Evolutionary conservation across 1,284 basidiomycete genomes (phyloP).

Genomic region (Trichosporon asahii): DNA sequence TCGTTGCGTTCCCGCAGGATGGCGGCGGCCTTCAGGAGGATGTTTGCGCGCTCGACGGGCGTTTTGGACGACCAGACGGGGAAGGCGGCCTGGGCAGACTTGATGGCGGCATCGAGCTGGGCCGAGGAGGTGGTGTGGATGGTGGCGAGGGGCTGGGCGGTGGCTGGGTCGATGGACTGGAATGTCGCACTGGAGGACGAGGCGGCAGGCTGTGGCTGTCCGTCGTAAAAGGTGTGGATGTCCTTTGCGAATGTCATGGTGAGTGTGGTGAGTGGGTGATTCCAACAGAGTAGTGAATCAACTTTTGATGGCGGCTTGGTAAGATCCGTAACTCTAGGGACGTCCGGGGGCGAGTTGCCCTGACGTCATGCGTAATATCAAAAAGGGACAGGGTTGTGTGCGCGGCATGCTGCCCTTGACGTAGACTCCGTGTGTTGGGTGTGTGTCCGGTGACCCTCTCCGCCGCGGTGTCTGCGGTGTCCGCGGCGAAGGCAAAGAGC

Average conservation of each 20-base stretch:
- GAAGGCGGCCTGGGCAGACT: constrained; percentile 13
- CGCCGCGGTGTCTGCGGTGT: not conserved
- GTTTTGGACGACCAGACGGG: constrained; percentile 16
- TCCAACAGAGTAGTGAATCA: not conserved
- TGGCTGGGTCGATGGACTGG: constrained; percentile 18
- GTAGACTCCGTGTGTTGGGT: not conserved
- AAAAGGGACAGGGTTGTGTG: not conserved
- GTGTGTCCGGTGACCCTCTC: not conserved
- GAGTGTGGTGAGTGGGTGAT: not conserved
- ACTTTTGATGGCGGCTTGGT: not conserved
- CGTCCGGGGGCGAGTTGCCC: not conserved
- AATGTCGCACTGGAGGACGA: constrained; percentile 17
- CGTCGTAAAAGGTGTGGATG: constrained; percentile 26
- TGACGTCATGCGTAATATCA: not conserved
- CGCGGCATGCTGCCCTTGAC: not conserved
- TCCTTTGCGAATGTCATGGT: constrained; percentile 21
- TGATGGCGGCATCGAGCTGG: constrained; percentile 24
- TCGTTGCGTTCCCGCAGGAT: constrained; percentile 23
- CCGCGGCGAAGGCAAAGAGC: not conserved
- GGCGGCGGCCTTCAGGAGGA: constrained; percentile 19
- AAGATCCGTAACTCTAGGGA: not conserved
- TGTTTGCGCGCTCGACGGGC: constrained; percentile 16
- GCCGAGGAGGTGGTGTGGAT: constrained; percentile 17
- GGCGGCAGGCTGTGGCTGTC: constrained; percentile 14
- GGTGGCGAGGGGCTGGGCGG: constrained; percentile 17